These are phyloP conservation scores for Aotearoamyces nothofagi DNA, from an alignment of 2,329 filamentous ascomycete species.

Conservation along the genomic window DNA sequence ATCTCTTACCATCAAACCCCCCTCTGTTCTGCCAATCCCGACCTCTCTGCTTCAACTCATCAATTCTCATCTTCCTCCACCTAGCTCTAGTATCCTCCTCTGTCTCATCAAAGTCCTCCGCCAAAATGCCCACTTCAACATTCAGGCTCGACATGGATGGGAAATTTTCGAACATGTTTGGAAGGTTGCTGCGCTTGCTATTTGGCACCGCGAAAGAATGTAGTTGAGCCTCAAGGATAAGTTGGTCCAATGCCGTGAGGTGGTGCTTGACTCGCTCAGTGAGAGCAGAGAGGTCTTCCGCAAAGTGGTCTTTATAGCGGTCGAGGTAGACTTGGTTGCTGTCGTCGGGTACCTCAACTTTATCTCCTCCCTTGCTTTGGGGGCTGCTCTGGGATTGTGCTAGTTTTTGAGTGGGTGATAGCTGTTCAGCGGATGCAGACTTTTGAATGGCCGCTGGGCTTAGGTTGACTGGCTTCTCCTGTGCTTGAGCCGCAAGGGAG, in stretches of 20 bases:
- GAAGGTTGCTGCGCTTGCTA: neutral
- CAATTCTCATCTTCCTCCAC: conserved; percentile 6
- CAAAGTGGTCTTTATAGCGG: no score
- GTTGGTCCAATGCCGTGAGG: neutral
- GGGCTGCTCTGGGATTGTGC: conserved; percentile 4
- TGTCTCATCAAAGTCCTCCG: neutral
- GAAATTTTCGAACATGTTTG: neutral
- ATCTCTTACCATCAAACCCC: conserved; percentile 12
- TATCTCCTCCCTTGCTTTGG: no score
- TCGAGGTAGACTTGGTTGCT: no score
- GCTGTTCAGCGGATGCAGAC: conserved; percentile 4
- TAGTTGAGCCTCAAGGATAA: neutral
- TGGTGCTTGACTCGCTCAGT: neutral
- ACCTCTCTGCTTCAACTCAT: conserved; percentile 7
- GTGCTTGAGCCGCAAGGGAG: neutral
- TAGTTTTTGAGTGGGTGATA: conserved; percentile 9
- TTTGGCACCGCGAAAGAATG: neutral
- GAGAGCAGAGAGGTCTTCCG: no score
- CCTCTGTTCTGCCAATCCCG: conserved; percentile 11
- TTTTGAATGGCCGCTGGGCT: neutral
- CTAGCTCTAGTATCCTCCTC: conserved; percentile 2
- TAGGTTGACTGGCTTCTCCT: neutral
- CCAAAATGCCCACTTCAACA: neutral
- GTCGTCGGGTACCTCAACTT: no score
- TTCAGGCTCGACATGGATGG: neutral